Percentiles rank a stretch among this genome's conserved stretches.
Evolutionary conservation across 2,329 filamentous ascomycete genomes (phyloP).

Genomic region (Cryphonectria carpinicola): DNA sequence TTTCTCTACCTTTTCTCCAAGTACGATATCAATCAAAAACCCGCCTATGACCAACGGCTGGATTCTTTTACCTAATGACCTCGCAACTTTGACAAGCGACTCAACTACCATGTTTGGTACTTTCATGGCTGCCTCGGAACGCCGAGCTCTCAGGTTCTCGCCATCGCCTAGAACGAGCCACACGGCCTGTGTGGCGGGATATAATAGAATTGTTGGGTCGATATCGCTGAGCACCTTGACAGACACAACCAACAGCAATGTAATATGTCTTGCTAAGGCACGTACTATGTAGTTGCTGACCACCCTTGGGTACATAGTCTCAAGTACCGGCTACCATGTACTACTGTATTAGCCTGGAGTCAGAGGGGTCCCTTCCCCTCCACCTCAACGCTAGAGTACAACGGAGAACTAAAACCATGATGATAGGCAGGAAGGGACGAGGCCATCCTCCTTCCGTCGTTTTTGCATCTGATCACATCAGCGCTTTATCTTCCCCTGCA

Average conservation of each 20-base stretch:
- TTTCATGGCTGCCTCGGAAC: constrained; percentile 10
- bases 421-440: neutral
- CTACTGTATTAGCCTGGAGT: neutral
- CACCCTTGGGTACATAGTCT: neutral
- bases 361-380: constrained; percentile 2
- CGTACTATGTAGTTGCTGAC: neutral
- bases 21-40: constrained; percentile 1
- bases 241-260: neutral
- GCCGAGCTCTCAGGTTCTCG: constrained; percentile 21
- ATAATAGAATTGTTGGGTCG: neutral
- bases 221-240: neutral
- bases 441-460: neutral
- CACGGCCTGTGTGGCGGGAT: constrained; percentile 2
- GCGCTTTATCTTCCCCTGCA: constrained; percentile 14
- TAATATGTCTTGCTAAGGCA: neutral
- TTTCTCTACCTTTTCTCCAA: neutral
- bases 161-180: neutral
- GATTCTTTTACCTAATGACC: constrained; percentile 37
- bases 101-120: neutral
- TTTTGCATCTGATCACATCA: neutral
- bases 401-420: neutral
- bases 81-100: constrained; percentile 1
- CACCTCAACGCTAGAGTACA: neutral
- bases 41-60: constrained; percentile 13
- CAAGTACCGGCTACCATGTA: neutral